phyloP scores from a whole-genome alignment of 164 flowering plant genomes.

The Malania oleifera region DNA sequence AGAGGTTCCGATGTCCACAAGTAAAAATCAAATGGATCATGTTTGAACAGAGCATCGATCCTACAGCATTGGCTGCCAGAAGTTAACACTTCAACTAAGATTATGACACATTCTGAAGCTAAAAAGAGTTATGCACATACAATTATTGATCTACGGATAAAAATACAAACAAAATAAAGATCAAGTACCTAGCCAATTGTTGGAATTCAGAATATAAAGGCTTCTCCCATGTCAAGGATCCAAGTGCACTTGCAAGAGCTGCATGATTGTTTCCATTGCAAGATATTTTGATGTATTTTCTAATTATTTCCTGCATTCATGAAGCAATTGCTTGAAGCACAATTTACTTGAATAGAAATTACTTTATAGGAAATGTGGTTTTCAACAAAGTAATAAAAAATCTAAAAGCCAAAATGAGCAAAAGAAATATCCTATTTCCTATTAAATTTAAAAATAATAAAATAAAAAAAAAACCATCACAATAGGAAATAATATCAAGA shows the following conservation, averaged over 20 bases:
- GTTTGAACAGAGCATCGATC: neutral
- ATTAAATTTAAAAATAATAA: too few species aligned
- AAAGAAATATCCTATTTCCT: too few species aligned
- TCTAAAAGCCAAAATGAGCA: neutral
- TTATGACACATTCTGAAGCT: neutral
- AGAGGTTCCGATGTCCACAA: neutral
- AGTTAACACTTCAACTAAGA: neutral
- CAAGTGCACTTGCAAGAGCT: constrained; percentile 81
- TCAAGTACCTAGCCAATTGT: constrained; percentile 64
- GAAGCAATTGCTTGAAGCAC: constrained; percentile 6
- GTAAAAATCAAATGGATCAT: neutral
- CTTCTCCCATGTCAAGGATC: constrained; percentile 82
- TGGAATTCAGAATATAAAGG: constrained; percentile 71
- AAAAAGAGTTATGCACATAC: neutral
- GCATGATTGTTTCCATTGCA: constrained; percentile 64
- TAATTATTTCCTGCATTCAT: constrained; percentile 67
- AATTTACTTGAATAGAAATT: neutral
- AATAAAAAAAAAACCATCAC: too few species aligned
- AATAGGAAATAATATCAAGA: too few species aligned
- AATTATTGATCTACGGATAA: neutral
- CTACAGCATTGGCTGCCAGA: neutral
- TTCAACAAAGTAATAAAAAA: neutral
- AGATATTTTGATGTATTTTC: constrained; percentile 53
- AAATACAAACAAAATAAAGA: neutral
- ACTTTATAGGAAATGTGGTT: neutral